A percentile compares a stretch with the other conserved stretches of the same genome.
phyloP scores from a whole-genome alignment of 139 green algal species.

The Nannochloris sp. region DNA sequence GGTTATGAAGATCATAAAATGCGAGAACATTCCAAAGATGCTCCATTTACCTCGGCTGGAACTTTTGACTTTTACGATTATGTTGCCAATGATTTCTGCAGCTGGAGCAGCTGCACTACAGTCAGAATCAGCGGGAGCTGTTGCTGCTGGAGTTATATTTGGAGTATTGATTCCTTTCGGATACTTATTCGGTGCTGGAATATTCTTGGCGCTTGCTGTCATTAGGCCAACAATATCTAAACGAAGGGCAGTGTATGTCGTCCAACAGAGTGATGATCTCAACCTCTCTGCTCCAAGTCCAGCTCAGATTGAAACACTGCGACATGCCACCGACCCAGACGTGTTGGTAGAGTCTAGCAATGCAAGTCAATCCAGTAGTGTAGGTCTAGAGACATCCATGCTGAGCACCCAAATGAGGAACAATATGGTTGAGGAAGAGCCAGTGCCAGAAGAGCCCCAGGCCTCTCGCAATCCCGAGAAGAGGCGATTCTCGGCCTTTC shows the following conservation, averaged over 20 bases:
- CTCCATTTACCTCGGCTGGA: constrained; percentile 24
- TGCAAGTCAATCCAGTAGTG: not conserved
- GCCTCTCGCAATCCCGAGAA: not conserved
- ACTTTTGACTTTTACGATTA: constrained; percentile 29
- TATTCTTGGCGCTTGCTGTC: constrained; percentile 16
- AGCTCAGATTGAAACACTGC: too few species aligned
- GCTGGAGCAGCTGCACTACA: constrained; percentile 16
- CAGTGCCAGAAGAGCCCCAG: not conserved
- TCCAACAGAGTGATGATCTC: not conserved
- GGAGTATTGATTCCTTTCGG: constrained; percentile 14
- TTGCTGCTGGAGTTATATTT: constrained; percentile 16
- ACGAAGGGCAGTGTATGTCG: constrained; percentile 14
- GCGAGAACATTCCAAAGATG: constrained; percentile 19
- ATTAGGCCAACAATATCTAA: constrained; percentile 11
- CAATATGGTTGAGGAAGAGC: not conserved
- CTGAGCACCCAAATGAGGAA: not conserved
- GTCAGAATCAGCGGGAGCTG: not conserved
- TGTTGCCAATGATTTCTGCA: constrained; percentile 23
- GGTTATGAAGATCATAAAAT: not conserved
- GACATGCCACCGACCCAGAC: not conserved
- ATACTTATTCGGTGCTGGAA: constrained; percentile 5
- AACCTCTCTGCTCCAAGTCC: too few species aligned
- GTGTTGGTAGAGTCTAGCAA: not conserved
- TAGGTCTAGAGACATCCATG: not conserved
- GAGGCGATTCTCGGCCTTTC: not conserved